Evolutionary conservation across 2,329 filamentous ascomycete genomes (phyloP), one percentile per base, ranked within the genome.

Genomic region (Cladosporium austrohemisphaericum): DNA sequence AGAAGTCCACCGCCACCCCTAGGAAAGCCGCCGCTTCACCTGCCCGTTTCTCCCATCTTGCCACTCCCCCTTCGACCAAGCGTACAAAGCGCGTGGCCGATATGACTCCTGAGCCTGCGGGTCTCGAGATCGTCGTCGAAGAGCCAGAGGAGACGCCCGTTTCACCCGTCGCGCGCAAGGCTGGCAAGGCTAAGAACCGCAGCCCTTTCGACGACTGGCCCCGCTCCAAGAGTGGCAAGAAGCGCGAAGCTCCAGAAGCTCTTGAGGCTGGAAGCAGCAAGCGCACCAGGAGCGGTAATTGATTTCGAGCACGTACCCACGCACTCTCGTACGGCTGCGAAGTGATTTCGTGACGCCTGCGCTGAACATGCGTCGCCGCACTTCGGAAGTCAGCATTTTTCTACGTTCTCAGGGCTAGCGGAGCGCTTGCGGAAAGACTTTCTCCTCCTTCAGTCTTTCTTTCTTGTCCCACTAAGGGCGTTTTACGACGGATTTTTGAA

Each of bases 181-280:
- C 23, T 33, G 33, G 18, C 23, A 41, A 43, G 40, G 19, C 28
- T 40, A 61, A 56, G 55, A 60, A 66, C 55, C 71, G 70, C 50
- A 83, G 78, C 58, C 81, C 80, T 2, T 88, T 88, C 58, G 82
- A 86, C 58, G 74, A 74, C 31, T 89, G 84, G 84, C 78, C 74
- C 55, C 80, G 83, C 51, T 80, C 79, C 58, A 88, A 88, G 52
- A 20, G 46, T 32, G 55, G 38, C 26, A 50, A 41, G 38, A 59
- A 59, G 53, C 57, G 58, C 35, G 49, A 52, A 13, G 55, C 48
- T 11, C 11, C 35, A 9, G 51, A 55, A 8, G 22, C 28, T 0
- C 18, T 54, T 13, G 50, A 52, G 23, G 44, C 47, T 25, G 26
- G 18, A 16, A 45, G 44, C 23, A 48, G 32, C 28, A 57, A 57